Conservation (phyloP, 108 stramenopile species). For the Nitzschia putrida region DNA sequence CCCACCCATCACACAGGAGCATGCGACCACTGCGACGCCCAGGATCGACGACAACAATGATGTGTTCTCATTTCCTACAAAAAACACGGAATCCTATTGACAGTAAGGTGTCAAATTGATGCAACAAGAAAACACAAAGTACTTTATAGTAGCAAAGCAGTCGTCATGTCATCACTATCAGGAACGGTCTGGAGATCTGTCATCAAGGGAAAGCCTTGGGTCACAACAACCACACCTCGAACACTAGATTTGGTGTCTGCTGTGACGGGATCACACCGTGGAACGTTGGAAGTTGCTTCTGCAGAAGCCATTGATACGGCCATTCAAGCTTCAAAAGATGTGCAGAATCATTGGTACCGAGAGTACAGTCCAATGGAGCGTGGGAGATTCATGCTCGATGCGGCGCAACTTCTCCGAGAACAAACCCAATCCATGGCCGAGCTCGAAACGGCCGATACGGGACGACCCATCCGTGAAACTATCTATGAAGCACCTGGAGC, state of each 20-base stretch:
- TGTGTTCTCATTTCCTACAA: too few species aligned
- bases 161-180: slow-evolving; percentile 1
- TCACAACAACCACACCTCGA: background rate
- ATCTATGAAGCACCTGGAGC: slow-evolving; percentile 36
- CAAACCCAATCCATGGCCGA: slow-evolving; percentile 12
- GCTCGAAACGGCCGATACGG: slow-evolving; percentile 64
- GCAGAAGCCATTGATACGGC: background rate
- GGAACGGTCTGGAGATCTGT: slow-evolving; percentile 1
- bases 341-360: slow-evolving; percentile 13
- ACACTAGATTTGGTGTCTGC: slow-evolving; percentile 7
- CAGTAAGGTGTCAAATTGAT: too few species aligned
- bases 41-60: too few species aligned
- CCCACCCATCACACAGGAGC: too few species aligned
- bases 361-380: slow-evolving; percentile 16
- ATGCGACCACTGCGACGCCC: too few species aligned
- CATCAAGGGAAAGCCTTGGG: slow-evolving; percentile 10
- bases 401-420: slow-evolving; percentile 11
- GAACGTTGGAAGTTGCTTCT: slow-evolving; percentile 5
- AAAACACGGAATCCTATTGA: too few species aligned
- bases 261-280: slow-evolving; percentile 9
- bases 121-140: too few species aligned
- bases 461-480: slow-evolving; percentile 55
- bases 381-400: slow-evolving; percentile 2
- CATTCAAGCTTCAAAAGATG: slow-evolving; percentile 4
- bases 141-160: background rate